Evolutionary conservation across 768 basidiomycete genomes (phyloP).

Genomic region (Tylopilus rubrobrunneus): DNA sequence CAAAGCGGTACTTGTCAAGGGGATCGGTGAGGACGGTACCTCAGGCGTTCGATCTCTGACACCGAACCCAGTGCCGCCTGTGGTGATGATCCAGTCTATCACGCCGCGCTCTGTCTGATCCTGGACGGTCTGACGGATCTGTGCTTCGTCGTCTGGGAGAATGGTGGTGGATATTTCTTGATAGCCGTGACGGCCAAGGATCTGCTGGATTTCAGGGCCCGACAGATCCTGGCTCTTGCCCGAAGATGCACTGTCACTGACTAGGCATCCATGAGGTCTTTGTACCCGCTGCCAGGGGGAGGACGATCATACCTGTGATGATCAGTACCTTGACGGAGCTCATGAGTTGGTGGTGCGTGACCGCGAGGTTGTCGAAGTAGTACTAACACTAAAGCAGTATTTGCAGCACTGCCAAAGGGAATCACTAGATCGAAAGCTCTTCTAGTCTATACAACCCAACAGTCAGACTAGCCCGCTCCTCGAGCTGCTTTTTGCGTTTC

Average conservation of each 20-base stretch:
- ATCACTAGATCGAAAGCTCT: conserved; percentile 52
- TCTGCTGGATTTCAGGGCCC: conserved; percentile 56
- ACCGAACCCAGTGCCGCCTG: conserved; percentile 88
- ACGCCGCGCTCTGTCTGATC: conserved; percentile 41
- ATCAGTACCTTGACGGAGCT: conserved; percentile 20
- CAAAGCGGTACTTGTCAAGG: too few species aligned
- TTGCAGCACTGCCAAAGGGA: not conserved
- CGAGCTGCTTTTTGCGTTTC: conserved; percentile 49
- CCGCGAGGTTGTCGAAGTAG: not conserved
- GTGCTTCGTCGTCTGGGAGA: conserved; percentile 62
- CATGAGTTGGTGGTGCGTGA: conserved; percentile 10
- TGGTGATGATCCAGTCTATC: conserved; percentile 77
- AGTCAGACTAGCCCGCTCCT: conserved; percentile 47
- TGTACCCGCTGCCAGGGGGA: too few species aligned
- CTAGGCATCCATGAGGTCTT: conserved; percentile 24
- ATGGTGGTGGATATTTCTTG: conserved; percentile 38
- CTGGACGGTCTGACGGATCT: conserved; percentile 47
- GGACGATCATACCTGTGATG: conserved; percentile 25
- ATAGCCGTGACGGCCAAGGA: conserved; percentile 40
- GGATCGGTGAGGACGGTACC: conserved; percentile 35
- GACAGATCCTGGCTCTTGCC: conserved; percentile 55
- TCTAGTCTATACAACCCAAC: conserved; percentile 72
- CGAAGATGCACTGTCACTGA: conserved; percentile 68
- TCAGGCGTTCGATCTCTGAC: conserved; percentile 80
- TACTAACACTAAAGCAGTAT: not conserved